Evolutionary conservation across 805 yeast genomes (phyloP).

Genomic region (Starmerella bombicola): DNA sequence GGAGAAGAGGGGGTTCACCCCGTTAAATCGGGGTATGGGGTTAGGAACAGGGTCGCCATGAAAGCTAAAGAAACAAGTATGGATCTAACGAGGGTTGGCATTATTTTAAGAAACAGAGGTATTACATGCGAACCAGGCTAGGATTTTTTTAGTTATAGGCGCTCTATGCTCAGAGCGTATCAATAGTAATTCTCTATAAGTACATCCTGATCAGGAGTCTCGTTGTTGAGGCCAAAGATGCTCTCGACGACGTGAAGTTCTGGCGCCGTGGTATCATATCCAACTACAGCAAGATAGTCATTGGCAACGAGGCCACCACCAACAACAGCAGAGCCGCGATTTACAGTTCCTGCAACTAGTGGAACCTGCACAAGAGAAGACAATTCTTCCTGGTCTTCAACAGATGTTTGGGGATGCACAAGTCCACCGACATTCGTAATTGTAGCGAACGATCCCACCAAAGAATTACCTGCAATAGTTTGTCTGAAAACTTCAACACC

Average conservation of each 20-base stretch:
- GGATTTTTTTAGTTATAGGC: too few relatives aligned
- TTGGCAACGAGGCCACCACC: conserved; percentile 99
- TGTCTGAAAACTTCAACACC: conserved; percentile 99
- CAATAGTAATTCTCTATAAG: conserved; percentile 31
- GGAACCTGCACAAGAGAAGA: conserved; percentile 94
- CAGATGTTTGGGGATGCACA: conserved; percentile 94
- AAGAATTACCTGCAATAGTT: conserved; percentile 94
- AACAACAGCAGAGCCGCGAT: conserved; percentile 93
- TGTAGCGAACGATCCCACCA: conserved; percentile 93
- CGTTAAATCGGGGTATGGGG: too few relatives aligned
- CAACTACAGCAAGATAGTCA: conserved; percentile 95
- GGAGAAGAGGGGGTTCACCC: too few relatives aligned
- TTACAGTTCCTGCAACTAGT: conserved; percentile 94
- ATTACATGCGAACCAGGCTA: conserved; percentile 1
- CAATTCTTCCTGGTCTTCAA: conserved; percentile 96
- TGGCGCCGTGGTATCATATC: conserved; percentile 96
- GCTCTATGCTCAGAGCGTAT: too few relatives aligned
- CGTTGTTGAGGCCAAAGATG: conserved; percentile 47
- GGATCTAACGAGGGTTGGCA: background rate
- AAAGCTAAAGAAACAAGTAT: too few relatives aligned
- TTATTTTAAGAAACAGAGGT: background rate
- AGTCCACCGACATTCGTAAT: conserved; percentile 95
- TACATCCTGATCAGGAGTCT: conserved; percentile 32
- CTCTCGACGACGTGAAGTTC: conserved; percentile 94
- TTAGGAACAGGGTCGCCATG: too few relatives aligned